Evolutionary conservation across 495 filamentous ascomycete species (phyloP), one percentile per base, ranked within the genome.

Genomic region (Polyplosphaeria fusca): DNA sequence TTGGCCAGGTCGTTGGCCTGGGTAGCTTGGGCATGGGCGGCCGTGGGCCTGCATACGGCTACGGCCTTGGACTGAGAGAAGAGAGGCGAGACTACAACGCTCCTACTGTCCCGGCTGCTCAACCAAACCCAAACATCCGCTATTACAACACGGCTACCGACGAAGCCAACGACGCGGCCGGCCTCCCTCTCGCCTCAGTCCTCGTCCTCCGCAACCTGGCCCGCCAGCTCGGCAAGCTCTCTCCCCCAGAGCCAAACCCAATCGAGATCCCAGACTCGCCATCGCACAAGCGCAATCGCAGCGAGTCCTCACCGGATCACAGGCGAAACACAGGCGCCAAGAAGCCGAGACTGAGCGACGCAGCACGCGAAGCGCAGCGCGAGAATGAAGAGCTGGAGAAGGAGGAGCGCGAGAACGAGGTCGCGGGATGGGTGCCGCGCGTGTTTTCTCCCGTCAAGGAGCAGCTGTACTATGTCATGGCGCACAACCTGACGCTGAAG

Each of bases 121-220:
- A 69, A 18, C 61, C 68, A 45, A 75, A 68, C n/a, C 61, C 71
- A 47, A 79, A 80, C 44, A 72, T 76, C 62, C 73, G 66, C 43
- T 78, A 52, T 37, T 61, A 82, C 60, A 83, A 89, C 58, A 95
- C 91, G 0, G 78, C 81, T 0, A 72, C 80, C n/a, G 92, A 95
- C 67, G 93, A 96, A 62, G 77, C 83, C 24, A 80, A 81, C 38
- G 86, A 95, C 55, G 86, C 92, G 0, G 80, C 83, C 19, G 93
- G 93, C 3, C 82, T 96, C 39, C 89, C 93, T 5, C 80, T 95
- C 32, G 88, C 87, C 35, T 87, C 88, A 23, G 85, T 86, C 9
- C 73, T 96, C 20, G 88, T 99, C 2, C 73, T 99, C 58, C 82
- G 93, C 27, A 99, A 97, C 66, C 80, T 99, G 22, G 89, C 89